These are phyloP conservation scores for Suillus decipiens DNA, from an alignment of 768 basidiomycete genomes.

Conservation along the genomic window DNA sequence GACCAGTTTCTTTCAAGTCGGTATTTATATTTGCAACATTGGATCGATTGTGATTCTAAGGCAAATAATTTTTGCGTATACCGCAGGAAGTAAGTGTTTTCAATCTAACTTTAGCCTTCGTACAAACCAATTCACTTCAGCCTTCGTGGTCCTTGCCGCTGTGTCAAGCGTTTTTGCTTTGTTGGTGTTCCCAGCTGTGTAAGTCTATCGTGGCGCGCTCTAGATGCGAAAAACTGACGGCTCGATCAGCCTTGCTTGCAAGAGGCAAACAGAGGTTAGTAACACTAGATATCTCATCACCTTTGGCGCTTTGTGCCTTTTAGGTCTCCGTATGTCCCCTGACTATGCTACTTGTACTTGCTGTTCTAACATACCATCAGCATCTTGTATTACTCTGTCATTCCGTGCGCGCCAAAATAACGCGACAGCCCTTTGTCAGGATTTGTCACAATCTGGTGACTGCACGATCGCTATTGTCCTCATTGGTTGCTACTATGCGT, in stretches of 20 bases:
- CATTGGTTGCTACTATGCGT: conserved; percentile 30
- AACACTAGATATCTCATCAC: conserved; percentile 24
- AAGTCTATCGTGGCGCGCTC: conserved; percentile 1
- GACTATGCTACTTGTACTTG: background rate
- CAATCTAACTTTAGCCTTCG: background rate
- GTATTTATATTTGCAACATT: conserved; percentile 18
- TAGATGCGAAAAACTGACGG: background rate
- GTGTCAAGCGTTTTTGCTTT: conserved; percentile 15
- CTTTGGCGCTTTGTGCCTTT: conserved; percentile 23
- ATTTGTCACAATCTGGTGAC: conserved; percentile 26
- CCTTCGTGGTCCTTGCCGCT: conserved; percentile 21
- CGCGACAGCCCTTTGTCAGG: conserved; percentile 25
- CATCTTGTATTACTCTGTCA: conserved; percentile 24
- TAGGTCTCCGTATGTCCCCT: conserved; percentile 19
- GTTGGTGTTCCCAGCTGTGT: conserved; percentile 20
- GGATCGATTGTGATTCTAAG: conserved; percentile 17
- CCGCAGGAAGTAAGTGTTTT: conserved; percentile 22
- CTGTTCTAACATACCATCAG: conserved; percentile 13
- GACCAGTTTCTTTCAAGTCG: conserved; percentile 16
- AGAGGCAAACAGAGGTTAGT: conserved; percentile 18
- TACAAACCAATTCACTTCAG: conserved; percentile 13
- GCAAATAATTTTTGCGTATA: conserved; percentile 20
- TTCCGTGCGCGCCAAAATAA: conserved; percentile 28
- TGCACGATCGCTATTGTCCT: conserved; percentile 25
- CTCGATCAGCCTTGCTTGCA: conserved; percentile 13